Evolutionary conservation across 495 filamentous ascomycete species (phyloP).

Genomic region (Sporormia fimetaria): DNA sequence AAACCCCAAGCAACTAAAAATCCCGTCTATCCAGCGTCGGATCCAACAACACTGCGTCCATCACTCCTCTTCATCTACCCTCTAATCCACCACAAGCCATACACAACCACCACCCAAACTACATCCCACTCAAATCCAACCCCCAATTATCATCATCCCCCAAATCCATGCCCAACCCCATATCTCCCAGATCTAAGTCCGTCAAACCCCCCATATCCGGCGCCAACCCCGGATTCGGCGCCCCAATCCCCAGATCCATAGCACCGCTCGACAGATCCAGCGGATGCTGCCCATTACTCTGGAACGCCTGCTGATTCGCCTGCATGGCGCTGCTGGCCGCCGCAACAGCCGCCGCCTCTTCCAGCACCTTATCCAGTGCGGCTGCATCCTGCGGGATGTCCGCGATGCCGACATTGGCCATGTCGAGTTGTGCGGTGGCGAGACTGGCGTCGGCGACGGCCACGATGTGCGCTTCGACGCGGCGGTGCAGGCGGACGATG

Average conservation of each 20-base stretch:
- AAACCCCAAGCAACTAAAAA: not conserved
- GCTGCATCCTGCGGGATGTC: slow-evolving; percentile 10
- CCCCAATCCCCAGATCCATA: slow-evolving; percentile 10
- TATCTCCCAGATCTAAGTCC: slow-evolving; percentile 17
- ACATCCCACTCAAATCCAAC: slow-evolving; percentile 21
- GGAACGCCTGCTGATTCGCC: slow-evolving; percentile 10
- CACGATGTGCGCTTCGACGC: slow-evolving; percentile 50
- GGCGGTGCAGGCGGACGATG: slow-evolving; percentile 62
- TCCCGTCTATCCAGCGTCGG: not conserved
- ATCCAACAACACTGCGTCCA: too few species aligned
- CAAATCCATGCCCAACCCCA: slow-evolving; percentile 19
- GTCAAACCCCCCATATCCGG: slow-evolving; percentile 18
- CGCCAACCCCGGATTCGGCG: slow-evolving; percentile 8
- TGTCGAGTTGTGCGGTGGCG: slow-evolving; percentile 21
- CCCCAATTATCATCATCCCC: slow-evolving; percentile 24
- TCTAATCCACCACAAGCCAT: not conserved
- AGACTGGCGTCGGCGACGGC: slow-evolving; percentile 9
- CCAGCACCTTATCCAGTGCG: slow-evolving; percentile 16
- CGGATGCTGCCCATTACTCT: slow-evolving; percentile 11
- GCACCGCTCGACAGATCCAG: slow-evolving; percentile 15
- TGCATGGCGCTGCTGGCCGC: slow-evolving; percentile 11
- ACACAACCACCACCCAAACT: not conserved
- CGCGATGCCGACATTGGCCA: slow-evolving; percentile 18
- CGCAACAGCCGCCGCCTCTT: slow-evolving; percentile 17
- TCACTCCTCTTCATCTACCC: not conserved